Evolutionary conservation across 2,329 filamentous ascomycete species (phyloP), one percentile per base, ranked within the genome.

Genomic region (Neopestalotiopsis rosae): DNA sequence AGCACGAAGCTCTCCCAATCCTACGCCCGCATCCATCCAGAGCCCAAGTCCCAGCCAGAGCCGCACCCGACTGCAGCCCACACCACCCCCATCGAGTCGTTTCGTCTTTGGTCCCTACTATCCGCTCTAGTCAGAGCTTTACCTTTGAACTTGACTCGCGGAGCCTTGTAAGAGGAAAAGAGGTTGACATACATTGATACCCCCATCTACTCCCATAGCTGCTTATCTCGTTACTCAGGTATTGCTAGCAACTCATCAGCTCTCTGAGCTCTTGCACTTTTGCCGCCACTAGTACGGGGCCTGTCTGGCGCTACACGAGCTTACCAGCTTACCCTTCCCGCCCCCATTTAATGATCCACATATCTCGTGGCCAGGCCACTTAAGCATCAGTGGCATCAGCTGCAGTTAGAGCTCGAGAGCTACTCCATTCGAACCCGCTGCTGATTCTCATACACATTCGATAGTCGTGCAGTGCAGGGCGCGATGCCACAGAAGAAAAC

Each of bases 391-490:
- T 20, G 24, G 32, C 30, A 61, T 30, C 24, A 28, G 24, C 24
- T 56, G 30, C 59, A 62, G 57, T 59, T 14, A 17, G 30, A 64
- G 61, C 61, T 64, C 61, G 14, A 10, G 38, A 45, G n/a, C 40
- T 28, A 17, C 61, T 62, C 59, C 59, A 62, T 20, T 32, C 59
- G n/a, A 32, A 62, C 30, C 34, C 59, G 24, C 34, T 30, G 10
- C 30, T 17, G 34, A 34, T 32, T 12, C 59, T 32, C 34, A 38
- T 38, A 38, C 34, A 38, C 34, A 38, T 7, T 38, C 34, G 10
- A 34, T 32, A 62, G 30, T 59, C 30, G 34, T n/a, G 59, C 30
- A 17, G 59, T 32, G 30, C 10, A 38, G 14, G 61, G 61, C 61
- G 61, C 38, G 12, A 64, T 64, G 61, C 40, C 40, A 64, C 42